A percentile compares a stretch with the other conserved stretches of the same genome.
These are phyloP conservation scores for Hypoxylon sp. DNA, from an alignment of 2,329 filamentous ascomycete genomes.

Conservation along the genomic window DNA sequence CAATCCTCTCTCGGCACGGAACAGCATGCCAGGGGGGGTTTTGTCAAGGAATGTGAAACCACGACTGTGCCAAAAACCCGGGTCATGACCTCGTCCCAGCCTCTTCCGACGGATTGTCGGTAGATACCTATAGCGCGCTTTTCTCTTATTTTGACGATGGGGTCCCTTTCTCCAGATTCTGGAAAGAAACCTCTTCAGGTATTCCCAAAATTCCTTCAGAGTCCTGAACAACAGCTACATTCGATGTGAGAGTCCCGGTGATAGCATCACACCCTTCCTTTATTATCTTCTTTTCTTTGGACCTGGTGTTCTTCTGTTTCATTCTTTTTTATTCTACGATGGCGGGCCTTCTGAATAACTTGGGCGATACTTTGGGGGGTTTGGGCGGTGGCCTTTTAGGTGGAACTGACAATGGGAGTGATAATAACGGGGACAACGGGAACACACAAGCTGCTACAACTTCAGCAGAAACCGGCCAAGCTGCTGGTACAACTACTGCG, in stretches of 20 bases:
- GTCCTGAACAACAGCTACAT: conserved; percentile 25
- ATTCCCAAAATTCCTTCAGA: conserved; percentile 20
- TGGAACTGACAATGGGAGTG: conserved; percentile 11
- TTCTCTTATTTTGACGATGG: conserved; percentile 33
- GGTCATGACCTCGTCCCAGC: conserved; percentile 43
- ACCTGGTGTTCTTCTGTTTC: conserved; percentile 49
- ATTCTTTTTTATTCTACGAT: conserved; percentile 44
- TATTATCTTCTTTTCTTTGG: conserved; percentile 45
- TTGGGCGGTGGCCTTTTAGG: conserved; percentile 34
- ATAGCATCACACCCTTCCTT: conserved; percentile 29
- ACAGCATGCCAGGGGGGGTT: conserved; percentile 40
- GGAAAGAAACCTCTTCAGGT: conserved; percentile 31
- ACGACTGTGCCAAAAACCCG: conserved; percentile 38
- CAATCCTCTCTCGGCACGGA: conserved; percentile 34
- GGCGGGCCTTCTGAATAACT: conserved; percentile 48
- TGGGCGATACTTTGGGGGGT: conserved; percentile 43
- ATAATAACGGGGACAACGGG: conserved; percentile 9
- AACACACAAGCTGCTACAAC: conserved; percentile 25
- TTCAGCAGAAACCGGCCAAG: conserved; percentile 28
- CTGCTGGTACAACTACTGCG: conserved; percentile 23
- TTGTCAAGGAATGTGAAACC: conserved; percentile 49
- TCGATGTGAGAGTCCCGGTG: conserved; percentile 39
- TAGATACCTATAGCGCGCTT: conserved; percentile 4
- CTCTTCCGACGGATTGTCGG: conserved; percentile 20
- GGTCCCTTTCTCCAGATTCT: conserved; percentile 22